Base-by-base conservation (phyloP, 352 stramenopile species). In the Pythium brassicae region DNA sequence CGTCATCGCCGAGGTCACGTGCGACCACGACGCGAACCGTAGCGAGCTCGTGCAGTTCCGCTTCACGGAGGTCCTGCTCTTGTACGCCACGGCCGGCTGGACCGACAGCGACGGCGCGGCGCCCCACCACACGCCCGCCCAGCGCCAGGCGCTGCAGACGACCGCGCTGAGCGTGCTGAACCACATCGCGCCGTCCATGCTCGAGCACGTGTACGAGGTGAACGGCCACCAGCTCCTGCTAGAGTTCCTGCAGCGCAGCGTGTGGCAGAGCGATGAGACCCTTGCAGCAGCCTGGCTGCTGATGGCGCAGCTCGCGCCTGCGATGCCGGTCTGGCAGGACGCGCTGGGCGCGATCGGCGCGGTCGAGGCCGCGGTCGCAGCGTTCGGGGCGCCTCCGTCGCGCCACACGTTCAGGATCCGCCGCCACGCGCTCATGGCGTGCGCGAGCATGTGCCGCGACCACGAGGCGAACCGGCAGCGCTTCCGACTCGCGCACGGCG, bases 201-300 rank as follows among this genome's bases (percentile, higher is more conserved):
- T 83, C 0, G 79, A 84, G 4, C 76, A 88, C 25, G 75, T 89
- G 22, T 78, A 76, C 52, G 77, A 87, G 19, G 53, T 87, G 27
- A 50, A 67, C 1, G 83, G 71, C 4, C 80, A 92, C 43, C 32
- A 51, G 0, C 56, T 61, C 15, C 56, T 91, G 10, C 50, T 93
- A 8, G 63, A 76, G 9, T 89, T 79, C 44, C 61, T 92, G 8
- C 61, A 81, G 14, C 34, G 64, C 9, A 71, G 68, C 20, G 60
- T 60, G 14, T 63, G 65, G 39, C 49, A 62, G 34, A 73, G 17
- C 5, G 66, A 87, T 19, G 68, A 83, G 23, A 58, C 76, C 1
- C 48, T 86, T 2, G 55, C 71, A 2, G 66, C 67, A 9, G 66
- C 72, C 0, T 91, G 81, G 78, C 39, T 86, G 19, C 55, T 91